Percentiles rank a stretch among this genome's conserved stretches.
Conservation (phyloP, 2,329 filamentous ascomycete species). For the Thelonectria olida region DNA sequence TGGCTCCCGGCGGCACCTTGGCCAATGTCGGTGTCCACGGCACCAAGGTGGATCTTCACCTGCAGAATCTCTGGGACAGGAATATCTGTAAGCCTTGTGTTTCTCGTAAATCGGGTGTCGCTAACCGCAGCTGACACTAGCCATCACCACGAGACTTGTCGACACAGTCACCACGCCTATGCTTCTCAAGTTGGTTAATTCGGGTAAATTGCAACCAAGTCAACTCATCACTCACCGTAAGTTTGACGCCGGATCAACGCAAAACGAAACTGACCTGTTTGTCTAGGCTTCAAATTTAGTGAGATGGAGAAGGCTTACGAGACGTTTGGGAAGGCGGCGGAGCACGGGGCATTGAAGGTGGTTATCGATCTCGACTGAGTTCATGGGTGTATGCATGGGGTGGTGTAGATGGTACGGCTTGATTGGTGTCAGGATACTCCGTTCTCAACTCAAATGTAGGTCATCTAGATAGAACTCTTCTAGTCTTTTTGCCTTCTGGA, state of each 20-base stretch:
- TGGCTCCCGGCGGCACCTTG: constrained; percentile 62
- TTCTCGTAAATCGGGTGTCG: too few species aligned
- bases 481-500: too few species aligned
- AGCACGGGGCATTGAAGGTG: constrained; percentile 32
- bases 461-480: too few species aligned
- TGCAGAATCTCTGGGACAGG: constrained; percentile 63
- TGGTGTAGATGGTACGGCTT: too few species aligned
- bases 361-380: constrained; percentile 32
- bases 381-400: too few species aligned
- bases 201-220: constrained; percentile 52
- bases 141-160: constrained; percentile 58
- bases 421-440: too few species aligned
- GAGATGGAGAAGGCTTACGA: constrained; percentile 33
- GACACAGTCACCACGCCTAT: constrained; percentile 59
- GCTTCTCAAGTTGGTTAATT: constrained; percentile 55
- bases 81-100: constrained; percentile 59
- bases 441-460: too few species aligned
- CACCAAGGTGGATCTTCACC: constrained; percentile 57
- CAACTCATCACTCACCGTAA: constrained; percentile 52
- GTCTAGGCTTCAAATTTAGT: constrained; percentile 27
- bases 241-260: too few species aligned
- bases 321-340: constrained; percentile 29
- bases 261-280: neutral
- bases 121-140: constrained; percentile 41
- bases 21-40: constrained; percentile 69